Evolutionary conservation across 306 rosid species (phyloP).

Genomic region (Citrullus mucosospermus): DNA sequence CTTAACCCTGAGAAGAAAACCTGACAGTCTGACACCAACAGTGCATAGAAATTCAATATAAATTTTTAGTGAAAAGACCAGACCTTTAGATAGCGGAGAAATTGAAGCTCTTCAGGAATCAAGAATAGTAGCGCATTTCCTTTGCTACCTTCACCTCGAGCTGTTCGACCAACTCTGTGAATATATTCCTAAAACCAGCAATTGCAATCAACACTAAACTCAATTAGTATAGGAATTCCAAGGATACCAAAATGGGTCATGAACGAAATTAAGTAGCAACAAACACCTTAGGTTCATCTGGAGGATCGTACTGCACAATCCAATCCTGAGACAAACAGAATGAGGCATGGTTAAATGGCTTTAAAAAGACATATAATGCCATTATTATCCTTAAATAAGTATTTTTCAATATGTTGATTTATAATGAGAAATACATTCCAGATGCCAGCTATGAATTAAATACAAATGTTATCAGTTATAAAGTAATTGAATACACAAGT

Average conservation of each 20-base stretch:
- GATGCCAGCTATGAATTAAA: not conserved
- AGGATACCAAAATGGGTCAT: not conserved
- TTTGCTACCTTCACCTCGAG: slow-evolving; percentile 91
- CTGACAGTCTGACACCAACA: not conserved
- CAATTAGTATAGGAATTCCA: not conserved
- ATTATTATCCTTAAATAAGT: no score
- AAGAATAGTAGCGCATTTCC: slow-evolving; percentile 82
- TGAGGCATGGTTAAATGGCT: not conserved
- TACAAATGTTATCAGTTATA: not conserved
- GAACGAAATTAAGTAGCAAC: not conserved
- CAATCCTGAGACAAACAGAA: slow-evolving; percentile 58
- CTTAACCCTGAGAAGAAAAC: no score
- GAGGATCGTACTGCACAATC: slow-evolving; percentile 99
- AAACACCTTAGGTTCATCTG: slow-evolving; percentile 88
- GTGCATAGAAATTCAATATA: not conserved
- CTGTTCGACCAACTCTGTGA: slow-evolving; percentile 98
- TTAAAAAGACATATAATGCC: not conserved
- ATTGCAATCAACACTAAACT: slow-evolving; percentile 8
- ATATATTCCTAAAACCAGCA: slow-evolving; percentile 64
- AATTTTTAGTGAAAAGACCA: not conserved
- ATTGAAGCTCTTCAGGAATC: slow-evolving; percentile 70
- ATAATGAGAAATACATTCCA: not conserved
- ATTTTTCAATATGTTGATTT: no score
- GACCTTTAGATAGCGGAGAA: slow-evolving; percentile 83
- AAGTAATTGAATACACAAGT: not conserved